phyloP scores from a whole-genome alignment of 176 grass and related monocot genomes.

The Musa beccarii region DNA sequence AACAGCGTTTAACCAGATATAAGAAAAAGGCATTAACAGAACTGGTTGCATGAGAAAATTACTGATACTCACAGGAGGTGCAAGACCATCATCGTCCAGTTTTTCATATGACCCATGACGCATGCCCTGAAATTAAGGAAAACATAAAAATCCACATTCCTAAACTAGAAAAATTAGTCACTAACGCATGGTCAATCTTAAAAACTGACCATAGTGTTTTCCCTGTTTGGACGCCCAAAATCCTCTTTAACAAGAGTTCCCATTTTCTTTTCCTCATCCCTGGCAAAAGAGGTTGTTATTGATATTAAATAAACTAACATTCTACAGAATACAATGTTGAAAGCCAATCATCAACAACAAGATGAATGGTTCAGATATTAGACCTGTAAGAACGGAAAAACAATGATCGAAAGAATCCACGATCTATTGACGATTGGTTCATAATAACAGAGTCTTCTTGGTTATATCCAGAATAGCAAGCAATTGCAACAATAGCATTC shows the following conservation, averaged over 20 bases:
- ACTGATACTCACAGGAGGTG: constrained; percentile 67
- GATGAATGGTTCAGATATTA: constrained; percentile 13
- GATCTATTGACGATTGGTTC: constrained; percentile 99
- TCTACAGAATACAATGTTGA: constrained; percentile 3
- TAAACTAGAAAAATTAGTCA: constrained; percentile 1
- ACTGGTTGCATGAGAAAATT: background rate
- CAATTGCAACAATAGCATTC: constrained; percentile 99
- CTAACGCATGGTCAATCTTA: background rate
- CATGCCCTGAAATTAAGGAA: constrained; percentile 61
- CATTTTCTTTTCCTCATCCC: constrained; percentile 99
- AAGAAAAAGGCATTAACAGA: constrained; percentile 2
- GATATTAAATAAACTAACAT: constrained; percentile 17
- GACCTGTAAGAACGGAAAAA: constrained; percentile 96
- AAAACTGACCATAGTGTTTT: constrained; percentile 78
- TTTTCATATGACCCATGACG: constrained; percentile 97
- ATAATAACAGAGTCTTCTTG: constrained; percentile 99
- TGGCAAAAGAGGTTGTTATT: constrained; percentile 17
- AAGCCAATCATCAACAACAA: constrained; percentile 4
- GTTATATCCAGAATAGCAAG: constrained; percentile 99
- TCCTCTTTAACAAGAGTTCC: constrained; percentile 95
- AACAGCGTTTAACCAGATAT: background rate
- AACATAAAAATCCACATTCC: constrained; percentile 10
- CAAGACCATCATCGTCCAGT: constrained; percentile 96
- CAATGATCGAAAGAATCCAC: constrained; percentile 90
- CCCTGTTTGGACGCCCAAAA: constrained; percentile 90